Evolutionary conservation across 1,284 basidiomycete genomes (phyloP).

Genomic region (Erythrobasidium hasegawianum): DNA sequence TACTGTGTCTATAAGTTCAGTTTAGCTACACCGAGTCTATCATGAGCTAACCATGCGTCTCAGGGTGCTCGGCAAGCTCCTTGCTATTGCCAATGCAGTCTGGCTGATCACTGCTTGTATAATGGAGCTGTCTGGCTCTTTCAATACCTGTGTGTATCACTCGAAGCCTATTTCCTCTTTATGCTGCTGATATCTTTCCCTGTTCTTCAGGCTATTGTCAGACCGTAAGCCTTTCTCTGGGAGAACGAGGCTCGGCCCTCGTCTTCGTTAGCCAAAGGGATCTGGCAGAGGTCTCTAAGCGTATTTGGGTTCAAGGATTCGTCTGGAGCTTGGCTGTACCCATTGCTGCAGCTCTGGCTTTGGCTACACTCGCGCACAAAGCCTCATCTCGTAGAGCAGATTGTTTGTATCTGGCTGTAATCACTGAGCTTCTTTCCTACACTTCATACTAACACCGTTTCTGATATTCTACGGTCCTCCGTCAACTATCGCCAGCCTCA

Average conservation of each 20-base stretch:
- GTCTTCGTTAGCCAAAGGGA: not conserved
- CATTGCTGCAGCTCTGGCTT: not conserved
- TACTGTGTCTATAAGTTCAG: not conserved
- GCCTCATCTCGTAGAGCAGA: not conserved
- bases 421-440: too few relatives aligned
- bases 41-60: not conserved
- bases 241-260: not conserved
- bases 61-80: constrained; percentile 7
- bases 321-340: not conserved
- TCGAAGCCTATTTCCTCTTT: too few relatives aligned
- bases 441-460: too few relatives aligned
- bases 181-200: too few relatives aligned
- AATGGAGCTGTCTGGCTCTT: constrained; percentile 12
- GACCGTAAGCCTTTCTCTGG: not conserved
- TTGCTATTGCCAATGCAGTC: not conserved
- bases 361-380: not conserved
- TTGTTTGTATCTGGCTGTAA: too few relatives aligned
- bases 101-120: constrained; percentile 17
- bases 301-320: not conserved
- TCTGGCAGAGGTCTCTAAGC: not conserved
- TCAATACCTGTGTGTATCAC: constrained; percentile 5
- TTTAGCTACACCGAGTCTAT: not conserved
- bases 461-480: too few relatives aligned
- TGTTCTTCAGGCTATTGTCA: not conserved
- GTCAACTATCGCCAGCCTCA: too few relatives aligned